A percentile compares a stretch with the other conserved stretches of the same genome.
Conservation (phyloP, 2,329 filamentous ascomycete genomes). For the Clarireedia homoeocarpa region DNA sequence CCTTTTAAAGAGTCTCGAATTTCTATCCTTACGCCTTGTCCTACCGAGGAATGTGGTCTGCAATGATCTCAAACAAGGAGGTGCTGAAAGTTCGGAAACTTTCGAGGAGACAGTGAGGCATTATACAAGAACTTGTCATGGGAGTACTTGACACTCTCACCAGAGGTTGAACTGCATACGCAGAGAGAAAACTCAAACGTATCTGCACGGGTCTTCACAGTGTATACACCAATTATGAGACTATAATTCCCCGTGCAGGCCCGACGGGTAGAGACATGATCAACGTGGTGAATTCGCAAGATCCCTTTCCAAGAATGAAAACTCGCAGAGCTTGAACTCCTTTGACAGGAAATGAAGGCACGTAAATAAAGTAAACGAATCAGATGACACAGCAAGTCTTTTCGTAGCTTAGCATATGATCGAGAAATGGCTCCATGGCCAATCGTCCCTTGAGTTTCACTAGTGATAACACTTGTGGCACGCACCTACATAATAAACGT, state of each 20-base stretch:
- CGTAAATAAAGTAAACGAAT: background rate
- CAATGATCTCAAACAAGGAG: background rate
- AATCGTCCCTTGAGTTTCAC: background rate
- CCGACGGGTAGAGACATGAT: slow-evolving; percentile 5
- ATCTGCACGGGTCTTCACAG: background rate
- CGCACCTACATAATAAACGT: slow-evolving; percentile 4
- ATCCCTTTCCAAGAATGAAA: background rate
- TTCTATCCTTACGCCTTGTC: background rate
- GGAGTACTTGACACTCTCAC: background rate
- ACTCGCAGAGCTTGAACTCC: background rate
- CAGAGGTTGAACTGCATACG: background rate
- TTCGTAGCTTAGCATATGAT: background rate
- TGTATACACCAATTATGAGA: background rate
- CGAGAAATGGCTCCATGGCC: background rate
- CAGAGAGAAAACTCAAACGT: background rate
- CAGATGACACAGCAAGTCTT: background rate
- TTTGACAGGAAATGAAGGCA: background rate
- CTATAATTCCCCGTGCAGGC: slow-evolving; percentile 1
- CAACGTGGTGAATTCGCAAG: background rate
- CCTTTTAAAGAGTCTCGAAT: background rate
- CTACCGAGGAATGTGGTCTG: background rate
- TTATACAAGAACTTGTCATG: slow-evolving; percentile 1
- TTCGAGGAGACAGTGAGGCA: background rate
- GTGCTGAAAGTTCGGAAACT: background rate
- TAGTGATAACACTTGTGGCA: background rate